Evolutionary conservation across 371 early-diverging fungal species (phyloP), one percentile per base, ranked within the genome.

Genomic region (Fennellomyces sp.): DNA sequence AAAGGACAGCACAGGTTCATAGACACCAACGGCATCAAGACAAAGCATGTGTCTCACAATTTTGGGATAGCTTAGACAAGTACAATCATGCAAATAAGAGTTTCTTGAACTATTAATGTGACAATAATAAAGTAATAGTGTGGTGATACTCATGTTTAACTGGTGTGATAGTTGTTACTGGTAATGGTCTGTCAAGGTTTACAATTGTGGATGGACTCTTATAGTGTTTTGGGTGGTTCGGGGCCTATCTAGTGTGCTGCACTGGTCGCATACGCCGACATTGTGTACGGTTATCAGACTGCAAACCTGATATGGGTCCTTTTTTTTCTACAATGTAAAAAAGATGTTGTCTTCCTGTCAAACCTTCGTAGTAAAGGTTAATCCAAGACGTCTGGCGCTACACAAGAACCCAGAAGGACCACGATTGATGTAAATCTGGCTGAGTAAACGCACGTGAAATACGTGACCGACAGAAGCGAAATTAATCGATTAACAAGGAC

Each of bases 1-100:
- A 6, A 47, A 13, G 59, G 13, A 41, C 27, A 3, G 3, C 13
- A 0, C 64, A 90, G 88, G 85, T 94, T 65, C 88, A 93, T 65
- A 80, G 91, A 19, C 69, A 76, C 36, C 82, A 85, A 57, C 82
- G 94, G 28, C 92, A 93, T 60, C 83, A 83, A 68, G 94, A 94
- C 63, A 74, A 80, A 47, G 90, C 91, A 11, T 75, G 81, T 2
- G 91, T 92, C 11, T 78, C 87, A 33, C 84, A 89, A n/a, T 81
- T 94, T 65, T 94, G 94, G 94, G 76, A 87, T 55, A 70, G 65
- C 17, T 58, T 93, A 27, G 92, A 93, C 53, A 78, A 73, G 19
- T 91, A 82, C 65, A 83, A 88, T 63, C 69, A 79, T 26, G 76
- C 39, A 76, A 65, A 49, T 83, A 81, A 70, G 12, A 45, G 54